A percentile compares a stretch with the other conserved stretches of the same genome.
Conservation (phyloP, 164 flowering plant genomes). For the Litsea cubeba region DNA sequence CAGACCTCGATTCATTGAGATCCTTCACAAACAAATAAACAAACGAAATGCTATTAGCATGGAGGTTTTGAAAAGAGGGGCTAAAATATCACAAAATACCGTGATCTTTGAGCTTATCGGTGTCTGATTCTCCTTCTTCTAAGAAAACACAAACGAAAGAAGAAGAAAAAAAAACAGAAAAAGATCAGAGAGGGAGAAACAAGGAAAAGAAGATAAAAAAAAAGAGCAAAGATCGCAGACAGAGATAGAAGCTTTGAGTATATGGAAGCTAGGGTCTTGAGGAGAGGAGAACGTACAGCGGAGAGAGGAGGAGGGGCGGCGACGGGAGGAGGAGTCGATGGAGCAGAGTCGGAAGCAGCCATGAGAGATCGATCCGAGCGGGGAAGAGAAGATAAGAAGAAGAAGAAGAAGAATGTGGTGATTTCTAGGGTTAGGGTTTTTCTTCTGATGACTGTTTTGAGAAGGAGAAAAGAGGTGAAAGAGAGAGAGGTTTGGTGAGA, state of each 20-base stretch:
- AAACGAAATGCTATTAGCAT: not conserved
- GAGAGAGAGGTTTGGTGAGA: not conserved
- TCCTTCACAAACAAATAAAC: slow-evolving; percentile 35
- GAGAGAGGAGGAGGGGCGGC: slow-evolving; percentile 21
- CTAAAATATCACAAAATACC: not conserved
- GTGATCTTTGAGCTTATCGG: slow-evolving; percentile 44
- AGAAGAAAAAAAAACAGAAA: not conserved
- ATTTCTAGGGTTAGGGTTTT: slow-evolving; percentile 16
- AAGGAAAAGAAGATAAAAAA: not conserved
- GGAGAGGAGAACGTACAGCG: slow-evolving; percentile 3
- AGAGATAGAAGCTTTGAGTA: not conserved
- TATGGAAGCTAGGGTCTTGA: not conserved
- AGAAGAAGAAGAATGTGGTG: not conserved
- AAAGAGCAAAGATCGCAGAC: not conserved
- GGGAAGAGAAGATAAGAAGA: not conserved
- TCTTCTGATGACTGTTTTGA: not conserved
- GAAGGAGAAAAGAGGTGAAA: no score
- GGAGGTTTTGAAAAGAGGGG: slow-evolving; percentile 6
- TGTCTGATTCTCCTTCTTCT: slow-evolving; percentile 58
- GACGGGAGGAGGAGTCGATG: slow-evolving; percentile 26
- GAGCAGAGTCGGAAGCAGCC: slow-evolving; percentile 37
- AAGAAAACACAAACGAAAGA: slow-evolving; percentile 10
- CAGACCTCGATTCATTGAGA: slow-evolving; percentile 67
- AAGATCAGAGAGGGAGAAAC: not conserved
- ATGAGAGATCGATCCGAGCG: slow-evolving; percentile 10